Evolutionary conservation across 805 yeast genomes (phyloP).

Genomic region (Tetrapisispora taiwanensis): DNA sequence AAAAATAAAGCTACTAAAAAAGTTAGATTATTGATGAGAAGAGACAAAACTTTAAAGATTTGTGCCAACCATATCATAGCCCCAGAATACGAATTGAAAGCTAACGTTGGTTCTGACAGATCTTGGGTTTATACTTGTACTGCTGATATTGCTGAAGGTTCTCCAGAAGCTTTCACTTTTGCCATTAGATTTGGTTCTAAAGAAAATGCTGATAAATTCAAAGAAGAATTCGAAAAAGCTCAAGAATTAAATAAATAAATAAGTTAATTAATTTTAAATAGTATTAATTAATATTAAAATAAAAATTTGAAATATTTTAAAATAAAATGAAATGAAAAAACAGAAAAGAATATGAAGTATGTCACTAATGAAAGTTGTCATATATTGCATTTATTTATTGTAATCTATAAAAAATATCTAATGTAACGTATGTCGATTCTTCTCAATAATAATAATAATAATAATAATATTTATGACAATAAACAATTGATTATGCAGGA

Average conservation of each 20-base stretch:
- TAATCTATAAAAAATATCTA: too few relatives aligned
- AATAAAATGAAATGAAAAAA: neutral
- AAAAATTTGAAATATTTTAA: neutral
- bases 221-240: slow-evolving; percentile 82
- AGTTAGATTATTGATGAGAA: slow-evolving; percentile 92
- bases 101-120: slow-evolving; percentile 94
- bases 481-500: slow-evolving; percentile 81
- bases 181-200: slow-evolving; percentile 91
- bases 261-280: neutral
- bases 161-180: slow-evolving; percentile 88
- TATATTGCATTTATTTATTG: too few relatives aligned
- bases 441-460: too few relatives aligned
- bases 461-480: too few relatives aligned
- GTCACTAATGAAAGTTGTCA: too few relatives aligned
- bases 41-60: slow-evolving; percentile 95
- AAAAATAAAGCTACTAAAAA: slow-evolving; percentile 75
- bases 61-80: slow-evolving; percentile 93
- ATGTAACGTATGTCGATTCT: too few relatives aligned
- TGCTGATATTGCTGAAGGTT: slow-evolving; percentile 92
- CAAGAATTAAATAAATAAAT: slow-evolving; percentile 51
- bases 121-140: slow-evolving; percentile 96
- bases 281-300: neutral
- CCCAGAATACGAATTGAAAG: slow-evolving; percentile 72
- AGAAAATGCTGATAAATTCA: slow-evolving; percentile 91
- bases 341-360: too few relatives aligned